A percentile compares a stretch with the other conserved stretches of the same genome.
Evolutionary conservation across 2,329 filamentous ascomycete species (phyloP).

Genomic region (Zopfia rhizophila): DNA sequence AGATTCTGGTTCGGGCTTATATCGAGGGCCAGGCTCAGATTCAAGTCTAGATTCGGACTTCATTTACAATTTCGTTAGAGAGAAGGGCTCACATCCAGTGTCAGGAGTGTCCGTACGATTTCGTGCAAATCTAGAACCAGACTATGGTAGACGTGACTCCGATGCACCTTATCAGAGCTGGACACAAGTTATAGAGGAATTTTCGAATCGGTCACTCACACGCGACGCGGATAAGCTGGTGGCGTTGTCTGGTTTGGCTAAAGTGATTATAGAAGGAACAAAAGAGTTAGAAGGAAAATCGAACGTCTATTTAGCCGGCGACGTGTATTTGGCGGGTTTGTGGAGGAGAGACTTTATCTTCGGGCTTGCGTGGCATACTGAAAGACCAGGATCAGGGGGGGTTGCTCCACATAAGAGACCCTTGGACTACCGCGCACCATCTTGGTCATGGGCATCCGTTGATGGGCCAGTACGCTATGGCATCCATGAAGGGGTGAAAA

Average conservation of each 20-base stretch:
- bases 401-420: too few relatives aligned
- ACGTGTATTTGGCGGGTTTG: conserved; percentile 6
- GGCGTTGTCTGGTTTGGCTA: conserved; percentile 7
- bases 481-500: too few relatives aligned
- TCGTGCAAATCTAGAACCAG: too few relatives aligned
- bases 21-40: too few relatives aligned
- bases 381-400: neutral
- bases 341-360: conserved; percentile 6
- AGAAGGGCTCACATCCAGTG: too few relatives aligned
- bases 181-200: conserved; percentile 1
- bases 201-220: neutral
- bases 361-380: conserved; percentile 6
- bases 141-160: too few relatives aligned
- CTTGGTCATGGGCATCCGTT: conserved; percentile 6
- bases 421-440: neutral
- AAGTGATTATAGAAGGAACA: conserved; percentile 1
- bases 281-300: too few relatives aligned
- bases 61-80: too few relatives aligned
- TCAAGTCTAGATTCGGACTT: too few relatives aligned
- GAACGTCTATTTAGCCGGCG: too few relatives aligned
- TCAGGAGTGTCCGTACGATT: too few relatives aligned
- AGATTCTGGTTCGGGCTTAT: too few relatives aligned
- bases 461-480: neutral
- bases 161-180: conserved; percentile 2
- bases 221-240: conserved; percentile 3